These are phyloP conservation scores for Boletus nobilissimus DNA, from an alignment of 1,284 basidiomycete genomes.

Conservation along the genomic window DNA sequence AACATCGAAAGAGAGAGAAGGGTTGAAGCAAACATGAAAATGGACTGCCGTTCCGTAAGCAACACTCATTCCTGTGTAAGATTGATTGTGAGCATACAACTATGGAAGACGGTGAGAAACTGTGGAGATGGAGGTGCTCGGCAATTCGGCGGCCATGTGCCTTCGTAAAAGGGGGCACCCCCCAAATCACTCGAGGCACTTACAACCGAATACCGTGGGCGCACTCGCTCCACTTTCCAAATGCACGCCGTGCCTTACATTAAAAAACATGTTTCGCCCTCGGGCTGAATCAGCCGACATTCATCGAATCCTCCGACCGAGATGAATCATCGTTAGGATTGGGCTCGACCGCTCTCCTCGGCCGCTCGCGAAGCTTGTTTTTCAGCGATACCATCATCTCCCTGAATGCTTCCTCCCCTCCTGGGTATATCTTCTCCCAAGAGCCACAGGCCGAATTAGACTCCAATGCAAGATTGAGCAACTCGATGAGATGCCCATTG, in stretches of 20 bases:
- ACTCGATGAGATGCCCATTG: slow-evolving; percentile 85
- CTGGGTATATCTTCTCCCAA: slow-evolving; percentile 47
- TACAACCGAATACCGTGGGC: slow-evolving; percentile 39
- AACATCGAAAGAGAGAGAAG: slow-evolving; percentile 42
- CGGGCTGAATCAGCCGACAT: slow-evolving; percentile 39
- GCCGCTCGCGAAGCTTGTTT: slow-evolving; percentile 47
- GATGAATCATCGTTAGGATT: slow-evolving; percentile 30
- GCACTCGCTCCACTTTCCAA: slow-evolving; percentile 39
- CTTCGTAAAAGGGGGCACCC: slow-evolving; percentile 40
- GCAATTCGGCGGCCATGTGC: slow-evolving; percentile 47
- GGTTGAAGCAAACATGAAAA: slow-evolving; percentile 37
- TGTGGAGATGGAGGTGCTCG: slow-evolving; percentile 48
- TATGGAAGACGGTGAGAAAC: slow-evolving; percentile 47
- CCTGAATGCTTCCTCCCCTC: slow-evolving; percentile 50
- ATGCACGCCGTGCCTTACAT: slow-evolving; percentile 35
- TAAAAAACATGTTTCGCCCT: slow-evolving; percentile 41
- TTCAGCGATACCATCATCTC: slow-evolving; percentile 49
- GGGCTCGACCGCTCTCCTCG: slow-evolving; percentile 36
- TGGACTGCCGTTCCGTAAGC: slow-evolving; percentile 44
- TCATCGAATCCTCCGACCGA: slow-evolving; percentile 46
- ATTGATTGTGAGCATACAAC: slow-evolving; percentile 46
- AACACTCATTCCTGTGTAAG: slow-evolving; percentile 47
- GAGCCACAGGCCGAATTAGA: slow-evolving; percentile 51
- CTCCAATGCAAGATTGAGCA: slow-evolving; percentile 87
- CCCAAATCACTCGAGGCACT: slow-evolving; percentile 40